Evolutionary conservation across 208 protist species (phyloP), one percentile per base, ranked within the genome.

Genomic region (Wallacemonas sp.): DNA sequence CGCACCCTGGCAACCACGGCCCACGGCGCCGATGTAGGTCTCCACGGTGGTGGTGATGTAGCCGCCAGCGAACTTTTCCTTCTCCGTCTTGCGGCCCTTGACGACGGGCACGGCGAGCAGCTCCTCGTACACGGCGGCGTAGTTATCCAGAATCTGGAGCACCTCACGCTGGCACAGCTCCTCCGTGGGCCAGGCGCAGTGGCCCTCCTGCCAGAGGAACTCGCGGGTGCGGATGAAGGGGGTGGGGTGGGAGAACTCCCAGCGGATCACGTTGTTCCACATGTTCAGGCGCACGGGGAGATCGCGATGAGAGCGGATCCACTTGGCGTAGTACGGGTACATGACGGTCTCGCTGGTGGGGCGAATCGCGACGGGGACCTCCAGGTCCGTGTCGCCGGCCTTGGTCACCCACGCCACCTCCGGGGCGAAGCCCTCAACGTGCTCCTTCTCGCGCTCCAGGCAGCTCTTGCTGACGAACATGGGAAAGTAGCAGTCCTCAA

Each of bases 171-270:
- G 91, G 49, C 98, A 98, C 57, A 98, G 96, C 74, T 97, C 87
- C 52, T 93, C 67, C 16, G 80, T 98, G 12, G 90, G 88, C 80
- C 93, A 98, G 23, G 97, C 98, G 66, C 90, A 95, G 81, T 97
- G 96, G 21, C 98, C 98, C 86, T 99, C 99, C 88, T 99, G 98
- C 99, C 99, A 99, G 19, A 99, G 89, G 79, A 99, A 99, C 89
- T 99, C 98, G 55, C 99, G 87, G 9, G 96, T 98, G 68, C 99
- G 96, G 68, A 99, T 96, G 86, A 99, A 99, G 27, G 99, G 99
- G 26, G 95, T 98, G 26, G 98, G 97, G 74, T 99, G 90, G 74
- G 98, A 99, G 80, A 99, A 99, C 89, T 99, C 98, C 98, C 98
- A 99, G 56, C 98, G 96, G 26, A 99, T 98, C 46, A 99, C 98